Evolutionary conservation across 1,139 yeast genomes (phyloP).

Genomic region (Debaryomycetaceae sp.): DNA sequence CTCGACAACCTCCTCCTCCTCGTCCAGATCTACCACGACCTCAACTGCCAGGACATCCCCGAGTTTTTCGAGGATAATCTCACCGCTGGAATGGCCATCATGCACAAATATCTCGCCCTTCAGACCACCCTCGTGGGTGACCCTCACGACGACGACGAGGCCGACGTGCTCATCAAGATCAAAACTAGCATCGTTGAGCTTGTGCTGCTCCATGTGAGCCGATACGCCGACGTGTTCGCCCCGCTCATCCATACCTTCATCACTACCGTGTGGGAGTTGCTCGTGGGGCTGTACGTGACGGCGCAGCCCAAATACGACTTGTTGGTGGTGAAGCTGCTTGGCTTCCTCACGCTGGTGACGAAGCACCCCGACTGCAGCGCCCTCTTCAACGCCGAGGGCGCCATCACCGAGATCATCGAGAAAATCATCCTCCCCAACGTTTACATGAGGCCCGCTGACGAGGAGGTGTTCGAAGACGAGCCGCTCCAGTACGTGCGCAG

Average conservation of each 20-base stretch:
- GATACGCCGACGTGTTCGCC: slow-evolving; percentile 89
- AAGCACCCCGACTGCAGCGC: slow-evolving; percentile 57
- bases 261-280: slow-evolving; percentile 74
- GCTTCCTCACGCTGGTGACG: slow-evolving; percentile 79
- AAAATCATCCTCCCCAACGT: slow-evolving; percentile 87
- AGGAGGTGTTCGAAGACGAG: slow-evolving; percentile 93
- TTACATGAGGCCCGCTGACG: slow-evolving; percentile 78
- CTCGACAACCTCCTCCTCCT: slow-evolving; percentile 71
- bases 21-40: slow-evolving; percentile 81
- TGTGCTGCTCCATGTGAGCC: slow-evolving; percentile 77
- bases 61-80: slow-evolving; percentile 95
- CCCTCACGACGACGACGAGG: slow-evolving; percentile 62
- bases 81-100: slow-evolving; percentile 68
- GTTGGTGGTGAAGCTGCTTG: slow-evolving; percentile 73
- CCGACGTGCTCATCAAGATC: slow-evolving; percentile 66
- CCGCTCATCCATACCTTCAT: slow-evolving; percentile 74
- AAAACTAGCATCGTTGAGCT: slow-evolving; percentile 84
- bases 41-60: slow-evolving; percentile 96
- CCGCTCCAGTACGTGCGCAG: slow-evolving; percentile 89
- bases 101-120: slow-evolving; percentile 75
- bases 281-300: slow-evolving; percentile 42
- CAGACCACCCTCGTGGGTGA: slow-evolving; percentile 52
- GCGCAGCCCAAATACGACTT: slow-evolving; percentile 77
- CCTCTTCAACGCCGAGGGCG: slow-evolving; percentile 62
- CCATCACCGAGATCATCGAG: slow-evolving; percentile 73